Base-by-base conservation (phyloP, 352 stramenopile genomes). In the Lagenidium giganteum region DNA sequence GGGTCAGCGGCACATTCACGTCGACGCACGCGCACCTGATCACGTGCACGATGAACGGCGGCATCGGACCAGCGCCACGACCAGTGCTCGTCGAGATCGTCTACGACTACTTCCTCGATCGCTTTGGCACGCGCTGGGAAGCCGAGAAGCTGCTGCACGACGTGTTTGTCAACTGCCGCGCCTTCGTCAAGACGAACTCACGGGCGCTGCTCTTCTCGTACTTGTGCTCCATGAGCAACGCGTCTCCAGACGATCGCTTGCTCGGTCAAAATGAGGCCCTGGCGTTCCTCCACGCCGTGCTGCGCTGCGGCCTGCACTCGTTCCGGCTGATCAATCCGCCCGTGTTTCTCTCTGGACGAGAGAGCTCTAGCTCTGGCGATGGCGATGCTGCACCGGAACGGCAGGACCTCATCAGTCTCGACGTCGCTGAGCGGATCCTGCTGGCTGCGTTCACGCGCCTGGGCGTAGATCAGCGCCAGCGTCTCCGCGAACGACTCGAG, bases 131-230 rank as follows among this genome's bases (percentile, higher is more conserved):
- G 4, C 63, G 77, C 5, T 75, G 61, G 37, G 80, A 93, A 45
- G 70, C 80, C 0, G 83, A 95, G 57, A 85, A 87, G 37, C 44
- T 87, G 1, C 71, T 93, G 21, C 79, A 94, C 35, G 83, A 93
- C 27, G 42, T 94, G 14, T 95, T 93, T 32, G 61, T 74, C 12
- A 91, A 82, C 36, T 88, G 76, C n/a, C 73, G 83, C 0, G 48
- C 64, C 3, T 44, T 83, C 16, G 51, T 77, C 30, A 22, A 36
- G 0, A 51, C 54, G 3, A 57, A 81, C 24, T 45, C 68, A 5
- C 59, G 74, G 17, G 76, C 81, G 8, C 16, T 68, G 20, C 46
- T 93, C 4, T 93, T 92, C 26, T 68, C 74, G 25, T 56, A 79
- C 16, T 52, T 95, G 16, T 91, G 73, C 32, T 81, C 64, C 30